Percentiles rank a stretch among this genome's conserved stretches.
phyloP scores from a whole-genome alignment of 2,329 filamentous ascomycete genomes.

The Sclerotinia subarctica region DNA sequence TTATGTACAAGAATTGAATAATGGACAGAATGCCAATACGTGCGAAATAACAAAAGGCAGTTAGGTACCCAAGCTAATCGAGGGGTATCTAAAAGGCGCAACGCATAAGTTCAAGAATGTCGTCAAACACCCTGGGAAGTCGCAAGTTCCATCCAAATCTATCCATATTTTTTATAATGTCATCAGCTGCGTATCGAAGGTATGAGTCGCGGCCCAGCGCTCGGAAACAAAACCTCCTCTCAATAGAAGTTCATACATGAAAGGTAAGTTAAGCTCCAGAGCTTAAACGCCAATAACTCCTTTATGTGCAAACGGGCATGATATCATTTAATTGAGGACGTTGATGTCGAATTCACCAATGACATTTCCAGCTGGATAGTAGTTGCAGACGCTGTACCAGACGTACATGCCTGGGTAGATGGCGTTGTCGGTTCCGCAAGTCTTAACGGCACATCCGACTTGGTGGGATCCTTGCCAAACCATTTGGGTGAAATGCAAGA shows the following conservation, averaged over 20 bases:
- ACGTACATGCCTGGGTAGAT: constrained; percentile 74
- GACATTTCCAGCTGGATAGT: constrained; percentile 22
- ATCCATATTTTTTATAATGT: constrained; percentile 10
- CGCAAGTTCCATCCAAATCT: constrained; percentile 9
- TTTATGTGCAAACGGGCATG: constrained; percentile 19
- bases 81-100: constrained; percentile 17
- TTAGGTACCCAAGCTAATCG: neutral
- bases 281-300: constrained; percentile 20
- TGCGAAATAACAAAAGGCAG: constrained; percentile 10
- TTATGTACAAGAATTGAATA: constrained; percentile 21
- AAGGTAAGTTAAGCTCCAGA: constrained; percentile 17
- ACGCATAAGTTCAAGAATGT: constrained; percentile 5
- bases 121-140: constrained; percentile 17
- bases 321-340: constrained; percentile 19
- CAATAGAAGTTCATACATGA: constrained; percentile 22
- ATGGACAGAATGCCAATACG: constrained; percentile 7
- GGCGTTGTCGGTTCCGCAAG: constrained; percentile 43
- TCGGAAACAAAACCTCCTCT: constrained; percentile 14
- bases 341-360: constrained; percentile 11
- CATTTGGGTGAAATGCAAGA: constrained; percentile 67
- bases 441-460: constrained; percentile 62
- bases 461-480: constrained; percentile 63
- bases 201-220: constrained; percentile 14
- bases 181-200: constrained; percentile 15
- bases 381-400: constrained; percentile 43